Conservation (phyloP, 305 asterid genomes). For the Fraxinus latifolia region DNA sequence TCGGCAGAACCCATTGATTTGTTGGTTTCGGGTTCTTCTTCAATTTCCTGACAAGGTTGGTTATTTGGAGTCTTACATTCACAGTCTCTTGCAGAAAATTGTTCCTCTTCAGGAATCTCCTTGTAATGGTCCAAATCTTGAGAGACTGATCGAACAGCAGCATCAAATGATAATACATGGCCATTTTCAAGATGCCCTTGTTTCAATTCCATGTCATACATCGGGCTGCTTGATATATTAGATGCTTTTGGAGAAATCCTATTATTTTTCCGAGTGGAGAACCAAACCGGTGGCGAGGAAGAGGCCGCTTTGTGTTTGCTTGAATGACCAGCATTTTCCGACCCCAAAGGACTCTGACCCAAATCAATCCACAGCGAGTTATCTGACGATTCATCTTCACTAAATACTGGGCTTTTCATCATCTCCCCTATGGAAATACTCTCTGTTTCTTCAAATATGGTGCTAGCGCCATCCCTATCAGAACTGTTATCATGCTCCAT, state of each 20-base stretch:
- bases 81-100: slow-evolving; percentile 27
- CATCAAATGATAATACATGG: slow-evolving; percentile 79
- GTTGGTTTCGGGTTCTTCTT: slow-evolving; percentile 52
- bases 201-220: slow-evolving; percentile 52
- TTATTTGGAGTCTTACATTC: slow-evolving; percentile 28
- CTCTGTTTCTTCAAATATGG: slow-evolving; percentile 85
- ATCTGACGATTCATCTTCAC: slow-evolving; percentile 93
- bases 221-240: slow-evolving; percentile 57
- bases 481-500: slow-evolving; percentile 84
- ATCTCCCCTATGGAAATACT: slow-evolving; percentile 83
- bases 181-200: slow-evolving; percentile 38
- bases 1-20: slow-evolving; percentile 27
- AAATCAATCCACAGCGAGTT: slow-evolving; percentile 93
- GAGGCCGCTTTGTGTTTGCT: slow-evolving; percentile 57
- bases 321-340: slow-evolving; percentile 54
- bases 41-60: slow-evolving; percentile 50
- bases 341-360: slow-evolving; percentile 80
- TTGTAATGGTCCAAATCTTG: slow-evolving; percentile 71
- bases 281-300: slow-evolving; percentile 87
- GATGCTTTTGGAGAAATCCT: slow-evolving; percentile 68
- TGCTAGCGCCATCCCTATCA: slow-evolving; percentile 88
- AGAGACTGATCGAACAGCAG: slow-evolving; percentile 83
- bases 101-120: slow-evolving; percentile 65
- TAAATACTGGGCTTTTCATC: slow-evolving; percentile 89
- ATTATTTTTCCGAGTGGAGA: slow-evolving; percentile 56